Evolutionary conservation across 306 rosid species (phyloP).

Genomic region (Pachyrhizus erosus): DNA sequence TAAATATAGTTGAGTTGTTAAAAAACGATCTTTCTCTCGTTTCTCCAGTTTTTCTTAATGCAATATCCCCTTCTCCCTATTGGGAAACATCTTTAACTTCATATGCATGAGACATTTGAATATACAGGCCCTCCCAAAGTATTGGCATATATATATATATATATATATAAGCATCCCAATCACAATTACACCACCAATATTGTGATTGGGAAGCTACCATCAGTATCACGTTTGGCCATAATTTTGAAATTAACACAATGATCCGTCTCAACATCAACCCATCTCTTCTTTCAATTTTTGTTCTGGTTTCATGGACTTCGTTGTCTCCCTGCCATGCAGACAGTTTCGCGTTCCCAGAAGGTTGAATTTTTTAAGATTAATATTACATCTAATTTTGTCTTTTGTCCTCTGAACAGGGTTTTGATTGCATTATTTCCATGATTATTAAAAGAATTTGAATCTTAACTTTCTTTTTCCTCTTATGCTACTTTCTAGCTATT

Average conservation of each 20-base stretch:
- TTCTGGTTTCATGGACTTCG: conserved; percentile 23
- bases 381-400: not conserved
- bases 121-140: not conserved
- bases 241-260: conserved; percentile 11
- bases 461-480: not conserved
- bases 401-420: not conserved
- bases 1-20: conserved; percentile 34
- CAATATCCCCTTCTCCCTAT: not conserved
- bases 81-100: not conserved
- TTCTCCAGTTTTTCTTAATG: not conserved
- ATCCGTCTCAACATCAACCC: not conserved
- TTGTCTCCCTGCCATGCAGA: conserved; percentile 36
- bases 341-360: not conserved
- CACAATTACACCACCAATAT: not conserved
- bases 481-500: not conserved
- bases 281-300: conserved; percentile 29
- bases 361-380: not conserved
- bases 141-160: conserved; percentile 7
- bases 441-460: not conserved
- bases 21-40: not conserved
- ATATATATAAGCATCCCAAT: conserved; percentile 13
- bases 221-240: not conserved
- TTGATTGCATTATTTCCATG: not conserved
- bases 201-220: conserved; percentile 31
- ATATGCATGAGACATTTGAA: not conserved